Conservation (phyloP, 2,329 filamentous ascomycete genomes). For the Diaporthe australafricana region DNA sequence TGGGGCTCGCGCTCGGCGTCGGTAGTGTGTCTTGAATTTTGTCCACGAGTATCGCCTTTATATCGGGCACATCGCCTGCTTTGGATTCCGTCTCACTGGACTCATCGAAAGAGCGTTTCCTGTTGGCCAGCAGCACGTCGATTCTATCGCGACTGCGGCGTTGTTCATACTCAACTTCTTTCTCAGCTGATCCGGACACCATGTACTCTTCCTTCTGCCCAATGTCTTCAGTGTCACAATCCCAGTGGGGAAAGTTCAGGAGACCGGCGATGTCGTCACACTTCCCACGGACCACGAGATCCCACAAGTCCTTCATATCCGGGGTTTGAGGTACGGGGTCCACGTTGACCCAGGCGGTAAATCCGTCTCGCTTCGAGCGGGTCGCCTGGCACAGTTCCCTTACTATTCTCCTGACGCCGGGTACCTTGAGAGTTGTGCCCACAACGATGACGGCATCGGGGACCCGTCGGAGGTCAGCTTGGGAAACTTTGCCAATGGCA, state of each 20-base stretch:
- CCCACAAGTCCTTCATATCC: conserved; percentile 94
- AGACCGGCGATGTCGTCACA: conserved; percentile 88
- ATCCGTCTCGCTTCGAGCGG: conserved; percentile 82
- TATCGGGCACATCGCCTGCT: conserved; percentile 39
- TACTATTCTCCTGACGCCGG: conserved; percentile 88
- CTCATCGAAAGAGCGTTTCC: conserved; percentile 40
- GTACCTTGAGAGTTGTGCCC: conserved; percentile 94
- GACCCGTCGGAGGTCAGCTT: conserved; percentile 83
- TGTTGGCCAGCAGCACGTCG: conserved; percentile 55
- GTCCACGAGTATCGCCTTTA: conserved; percentile 54
- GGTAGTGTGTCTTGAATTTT: conserved; percentile 63
- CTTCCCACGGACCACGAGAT: conserved; percentile 86
- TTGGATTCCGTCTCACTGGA: conserved; percentile 27
- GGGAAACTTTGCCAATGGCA: conserved; percentile 91
- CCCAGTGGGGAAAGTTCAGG: conserved; percentile 71
- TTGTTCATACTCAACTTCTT: conserved; percentile 52
- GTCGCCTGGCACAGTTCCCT: conserved; percentile 91
- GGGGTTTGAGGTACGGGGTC: conserved; percentile 84
- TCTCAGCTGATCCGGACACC: conserved; percentile 55
- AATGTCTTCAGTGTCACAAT: conserved; percentile 62
- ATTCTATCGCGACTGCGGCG: conserved; percentile 52
- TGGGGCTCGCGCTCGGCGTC: conserved; percentile 69
- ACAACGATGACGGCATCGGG: conserved; percentile 96
- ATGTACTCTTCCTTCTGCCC: conserved; percentile 56
- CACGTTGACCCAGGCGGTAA: conserved; percentile 95